Evolutionary conservation across 2,329 filamentous ascomycete genomes (phyloP), one percentile per base, ranked within the genome.

Genomic region (Aspergillus sp.): DNA sequence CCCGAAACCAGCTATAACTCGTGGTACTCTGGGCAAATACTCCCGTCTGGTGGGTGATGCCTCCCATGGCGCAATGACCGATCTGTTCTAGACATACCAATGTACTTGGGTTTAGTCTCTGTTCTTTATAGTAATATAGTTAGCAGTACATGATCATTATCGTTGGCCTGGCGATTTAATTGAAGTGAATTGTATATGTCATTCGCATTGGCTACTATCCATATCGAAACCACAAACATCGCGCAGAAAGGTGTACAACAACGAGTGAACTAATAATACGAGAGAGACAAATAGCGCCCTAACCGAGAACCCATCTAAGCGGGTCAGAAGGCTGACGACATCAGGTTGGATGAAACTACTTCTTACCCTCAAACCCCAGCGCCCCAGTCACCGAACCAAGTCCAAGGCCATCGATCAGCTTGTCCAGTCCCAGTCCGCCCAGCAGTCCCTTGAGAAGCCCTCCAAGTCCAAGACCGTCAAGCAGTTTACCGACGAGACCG

Each of bases 381-480:
- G 73, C 69, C 49, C 74, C 70, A 3, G 75, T 77, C 41, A 79
- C 58, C 52, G 72, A 68, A 2, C 79, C 79, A 11, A 91, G 76
- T 21, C 82, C 82, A 11, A 84, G 71, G 33, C 76, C 70, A 37
- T 80, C 78, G 6, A 78, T 70, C n/a, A 85, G 61, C 50, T 77
- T 79, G 27, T 82, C 81, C 19, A 87, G 75, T 5, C 92, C 92
- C 21, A 96, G 83, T 1, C 88, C 84, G 6, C 86, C 85, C 15
- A 96, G 83, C 2, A 96, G 79, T 45, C 88, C 87, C 62, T 93
- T 90, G 64, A 96, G 84, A 0, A 96, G 74, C 14, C 89, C 89
- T 59, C 92, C 91, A 1, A 96, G 84, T 55, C 92, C 92, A 25
- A 96, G 84, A 3, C 89, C 90, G 67, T 88, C 87, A 58, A 95